These are phyloP conservation scores for Scenedesmus sp. DNA, from an alignment of 163 green algal genomes.

Conservation along the genomic window DNA sequence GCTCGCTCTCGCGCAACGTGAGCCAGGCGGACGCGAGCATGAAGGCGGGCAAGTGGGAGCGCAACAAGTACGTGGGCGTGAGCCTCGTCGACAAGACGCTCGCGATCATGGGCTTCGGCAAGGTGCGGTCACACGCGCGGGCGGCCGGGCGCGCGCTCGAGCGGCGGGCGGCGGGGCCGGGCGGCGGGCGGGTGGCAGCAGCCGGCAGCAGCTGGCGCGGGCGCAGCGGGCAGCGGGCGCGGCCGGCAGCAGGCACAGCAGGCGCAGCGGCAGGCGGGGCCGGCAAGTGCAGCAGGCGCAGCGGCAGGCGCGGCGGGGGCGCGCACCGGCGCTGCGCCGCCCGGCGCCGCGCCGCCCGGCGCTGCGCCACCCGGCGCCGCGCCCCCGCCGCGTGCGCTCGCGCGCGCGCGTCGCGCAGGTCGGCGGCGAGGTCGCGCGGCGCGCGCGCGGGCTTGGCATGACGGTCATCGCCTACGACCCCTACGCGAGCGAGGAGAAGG, in stretches of 20 bases:
- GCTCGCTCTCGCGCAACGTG: conserved; percentile 88
- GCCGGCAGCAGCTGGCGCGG: not conserved
- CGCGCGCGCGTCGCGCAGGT: conserved; percentile 57
- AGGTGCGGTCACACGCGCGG: conserved; percentile 64
- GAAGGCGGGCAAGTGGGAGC: conserved; percentile 91
- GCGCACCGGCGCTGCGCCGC: not conserved
- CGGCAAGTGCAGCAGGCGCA: not conserved
- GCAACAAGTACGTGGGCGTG: conserved; percentile 86
- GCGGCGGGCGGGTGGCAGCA: too few species aligned
- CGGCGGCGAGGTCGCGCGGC: conserved; percentile 85
- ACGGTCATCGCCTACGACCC: conserved; percentile 93
- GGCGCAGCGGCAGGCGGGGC: not conserved
- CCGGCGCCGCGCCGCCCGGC: not conserved
- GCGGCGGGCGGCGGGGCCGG: too few species aligned
- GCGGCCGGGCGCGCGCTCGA: too few species aligned
- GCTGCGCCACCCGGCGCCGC: not conserved
- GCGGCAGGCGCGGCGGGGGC: not conserved
- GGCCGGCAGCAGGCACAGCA: not conserved
- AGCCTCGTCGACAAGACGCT: conserved; percentile 93
- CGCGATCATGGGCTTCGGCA: conserved; percentile 96
- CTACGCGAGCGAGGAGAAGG: conserved; percentile 88
- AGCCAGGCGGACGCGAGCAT: conserved; percentile 89
- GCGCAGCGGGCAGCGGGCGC: too few species aligned
- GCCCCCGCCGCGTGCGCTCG: not conserved
- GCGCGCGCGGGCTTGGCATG: conserved; percentile 91